Percentiles rank a stretch among this genome's conserved stretches.
Conservation (phyloP, 768 basidiomycete genomes). For the Termitomyces sp. region DNA sequence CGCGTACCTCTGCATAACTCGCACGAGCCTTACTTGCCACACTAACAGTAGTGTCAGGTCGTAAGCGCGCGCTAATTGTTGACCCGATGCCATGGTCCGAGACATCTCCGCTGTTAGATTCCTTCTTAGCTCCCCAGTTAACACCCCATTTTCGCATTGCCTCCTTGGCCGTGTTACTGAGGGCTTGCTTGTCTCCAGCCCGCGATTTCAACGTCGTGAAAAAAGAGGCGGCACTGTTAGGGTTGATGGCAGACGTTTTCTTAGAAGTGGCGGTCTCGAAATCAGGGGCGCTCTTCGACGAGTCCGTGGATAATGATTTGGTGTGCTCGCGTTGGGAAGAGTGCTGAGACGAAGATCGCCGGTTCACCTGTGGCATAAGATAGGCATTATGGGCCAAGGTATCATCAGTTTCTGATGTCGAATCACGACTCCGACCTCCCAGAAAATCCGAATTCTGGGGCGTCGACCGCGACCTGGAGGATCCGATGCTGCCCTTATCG, state of each 20-base stretch:
- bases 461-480: constrained; percentile 33
- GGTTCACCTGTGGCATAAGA: constrained; percentile 22
- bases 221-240: constrained; percentile 60
- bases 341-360: constrained; percentile 45
- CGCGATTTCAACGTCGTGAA: constrained; percentile 78
- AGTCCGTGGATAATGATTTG: constrained; percentile 23
- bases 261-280: constrained; percentile 33
- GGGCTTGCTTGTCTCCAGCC: constrained; percentile 79
- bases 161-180: constrained; percentile 84
- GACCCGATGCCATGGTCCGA: constrained; percentile 41
- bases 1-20: constrained; percentile 73
- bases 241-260: constrained; percentile 32
- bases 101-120: constrained; percentile 40
- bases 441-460: constrained; percentile 26
- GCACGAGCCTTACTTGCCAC: constrained; percentile 44
- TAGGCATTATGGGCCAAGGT: constrained; percentile 13
- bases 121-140: constrained; percentile 74
- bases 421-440: constrained; percentile 16
- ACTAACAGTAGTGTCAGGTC: constrained; percentile 29
- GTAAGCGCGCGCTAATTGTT: constrained; percentile 32
- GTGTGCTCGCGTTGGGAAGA: constrained; percentile 40
- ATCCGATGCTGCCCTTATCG: constrained; percentile 22
- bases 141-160: constrained; percentile 91
- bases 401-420: constrained; percentile 14
- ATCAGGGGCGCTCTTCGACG: constrained; percentile 20